Evolutionary conservation across 306 rosid species (phyloP).

Genomic region (Gynostemma pentaphyllum): DNA sequence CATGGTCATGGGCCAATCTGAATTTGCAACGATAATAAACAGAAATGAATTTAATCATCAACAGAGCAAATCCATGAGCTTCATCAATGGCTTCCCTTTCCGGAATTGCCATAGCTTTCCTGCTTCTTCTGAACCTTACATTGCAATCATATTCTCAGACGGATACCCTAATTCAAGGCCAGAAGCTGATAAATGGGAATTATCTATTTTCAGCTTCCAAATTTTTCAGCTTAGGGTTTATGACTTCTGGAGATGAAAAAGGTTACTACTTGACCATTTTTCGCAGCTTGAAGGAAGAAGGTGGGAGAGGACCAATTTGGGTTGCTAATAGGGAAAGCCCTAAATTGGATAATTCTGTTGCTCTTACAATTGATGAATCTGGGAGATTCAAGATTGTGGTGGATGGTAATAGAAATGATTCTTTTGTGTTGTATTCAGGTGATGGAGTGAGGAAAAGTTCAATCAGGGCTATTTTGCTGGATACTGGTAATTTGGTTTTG

Average conservation of each 20-base stretch:
- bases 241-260: background rate
- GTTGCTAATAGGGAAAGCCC: slow-evolving; percentile 14
- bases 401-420: background rate
- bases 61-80: background rate
- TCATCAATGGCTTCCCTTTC: no score
- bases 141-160: background rate
- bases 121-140: background rate
- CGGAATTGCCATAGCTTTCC: background rate
- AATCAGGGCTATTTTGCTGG: background rate
- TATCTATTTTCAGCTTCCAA: slow-evolving; percentile 9
- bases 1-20: no score
- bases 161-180: slow-evolving; percentile 14
- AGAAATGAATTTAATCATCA: background rate
- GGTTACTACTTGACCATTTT: slow-evolving; percentile 10
- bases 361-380: slow-evolving; percentile 8
- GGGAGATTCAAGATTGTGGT: slow-evolving; percentile 16
- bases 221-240: slow-evolving; percentile 17
- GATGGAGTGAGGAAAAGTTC: background rate
- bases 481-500: slow-evolving; percentile 11
- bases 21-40: no score
- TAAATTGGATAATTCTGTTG: background rate
- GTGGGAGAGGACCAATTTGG: slow-evolving; percentile 1
- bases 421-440: background rate
- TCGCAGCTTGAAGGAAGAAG: background rate
- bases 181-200: slow-evolving; percentile 9